Base-by-base conservation (phyloP, 257 asterid species). In the Galeopsis tetrahit region DNA sequence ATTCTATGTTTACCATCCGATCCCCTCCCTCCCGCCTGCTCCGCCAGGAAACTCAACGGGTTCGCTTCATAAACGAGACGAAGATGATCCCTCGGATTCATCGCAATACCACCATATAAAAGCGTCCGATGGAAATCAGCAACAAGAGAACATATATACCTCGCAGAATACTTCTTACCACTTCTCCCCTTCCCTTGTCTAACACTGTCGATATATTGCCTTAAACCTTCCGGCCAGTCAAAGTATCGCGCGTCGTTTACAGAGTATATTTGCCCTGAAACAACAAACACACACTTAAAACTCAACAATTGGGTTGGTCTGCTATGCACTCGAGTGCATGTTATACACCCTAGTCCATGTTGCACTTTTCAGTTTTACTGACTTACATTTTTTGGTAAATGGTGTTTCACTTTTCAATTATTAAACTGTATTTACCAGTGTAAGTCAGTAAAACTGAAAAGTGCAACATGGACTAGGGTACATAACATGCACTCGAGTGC, bases 1-100 rank as follows among this genome's bases (percentile, higher is more conserved):
- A 91, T 91, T 66, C 95, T 76, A 69, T 28, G 75, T 77, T 88
- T 88, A 77, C 98, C 98, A 63, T 93, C 95, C 7, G 89, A 86
- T 35, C 98, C 98, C 76, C 49, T 85, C 17, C 98, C 98, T 14
- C 93, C 95, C 0, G 97, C 97, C 79, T 93, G 97, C 84, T 93
- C 97, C 6, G 83, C 96, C 4, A 91, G 69, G 69, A 91, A 93
- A 77, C 98, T 91, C 65, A 94, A 84, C 0, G 97, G 98, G 78
- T 91, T 91, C 10, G 96, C 98, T 79, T 93, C 98, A 13, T 91
- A 94, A n/a, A 94, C 96, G 8, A 94, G 97, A 0, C 98, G 98
- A 21, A 94, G 97, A 83, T 91, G 98, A 73, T 85, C 89, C 84
- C 98, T 84, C 6, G 98, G 98, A 68, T 93, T 93, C 98, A 91